Evolutionary conservation across 208 protist species (phyloP), one percentile per base, ranked within the genome.

Genomic region (Lotmaria passim): DNA sequence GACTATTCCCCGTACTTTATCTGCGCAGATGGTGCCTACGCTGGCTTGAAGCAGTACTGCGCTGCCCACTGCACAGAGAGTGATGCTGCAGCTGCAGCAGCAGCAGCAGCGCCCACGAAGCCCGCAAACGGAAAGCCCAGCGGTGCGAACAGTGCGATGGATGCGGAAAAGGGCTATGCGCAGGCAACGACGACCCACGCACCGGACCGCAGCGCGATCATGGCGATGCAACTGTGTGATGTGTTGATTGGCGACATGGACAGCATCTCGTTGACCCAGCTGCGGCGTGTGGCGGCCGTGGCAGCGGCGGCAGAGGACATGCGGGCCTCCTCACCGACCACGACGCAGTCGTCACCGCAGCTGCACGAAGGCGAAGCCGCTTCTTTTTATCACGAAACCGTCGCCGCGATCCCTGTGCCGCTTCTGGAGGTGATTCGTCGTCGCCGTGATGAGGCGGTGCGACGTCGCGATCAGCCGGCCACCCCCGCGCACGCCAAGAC

Each of bases 21-120:
- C 30, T 94, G 89, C 51, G 83, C 75, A 0, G 89, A 94, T 69
- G 89, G 89, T 12, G 85, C 81, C 14, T 94, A 87, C 61, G 53
- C 60, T 8, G 50, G 68, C 8, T 47, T 93, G 44, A 39, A 50
- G 44, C 44, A 48, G n/a, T 88, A 88, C 78, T 77, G 72, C 50
- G 61, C 72, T 5, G 19, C 33, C 5, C 58, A 53, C 34, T 21
- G 24, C 31, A 14, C 8, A 41, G 38, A 7, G 7, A 14, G 14
- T 15, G 3, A 55, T n/a, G 28, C 28, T 55, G 28, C 14, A 5
- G 28, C 11, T 28, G 28, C 3, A 8, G 50, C 2, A 3, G 7
- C 28, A n/a, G 28, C 46, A 23, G 14, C 1, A 43, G 6, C 39
- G 64, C n/a, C n/a, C n/a, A n/a, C n/a, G n/a, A n/a, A n/a, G n/a